Conservation (phyloP, 1,284 basidiomycete genomes). For the Megacollybia platyphylla region DNA sequence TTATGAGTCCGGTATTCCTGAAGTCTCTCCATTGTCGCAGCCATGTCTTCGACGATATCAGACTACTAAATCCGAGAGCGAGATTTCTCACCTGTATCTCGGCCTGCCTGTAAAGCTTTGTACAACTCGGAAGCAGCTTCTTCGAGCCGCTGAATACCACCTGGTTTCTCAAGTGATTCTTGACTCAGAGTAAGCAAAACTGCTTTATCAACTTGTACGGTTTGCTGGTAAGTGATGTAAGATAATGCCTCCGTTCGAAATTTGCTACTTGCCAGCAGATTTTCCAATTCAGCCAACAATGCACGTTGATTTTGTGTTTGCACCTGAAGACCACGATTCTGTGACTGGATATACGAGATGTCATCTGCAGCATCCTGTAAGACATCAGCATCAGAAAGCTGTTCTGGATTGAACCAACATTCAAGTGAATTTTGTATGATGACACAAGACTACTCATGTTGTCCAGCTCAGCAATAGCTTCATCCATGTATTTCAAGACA, state of each 20-base stretch:
- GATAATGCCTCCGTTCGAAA: slow-evolving; percentile 1
- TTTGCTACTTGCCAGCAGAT: slow-evolving; percentile 52
- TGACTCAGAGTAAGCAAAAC: slow-evolving; percentile 72
- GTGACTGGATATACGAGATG: slow-evolving; percentile 91
- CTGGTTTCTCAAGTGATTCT: slow-evolving; percentile 70
- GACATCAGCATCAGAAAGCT: slow-evolving; percentile 5
- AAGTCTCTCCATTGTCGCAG: slow-evolving; percentile 85
- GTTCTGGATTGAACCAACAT: slow-evolving; percentile 38
- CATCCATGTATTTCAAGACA: slow-evolving; percentile 85
- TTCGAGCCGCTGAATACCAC: slow-evolving; percentile 73
- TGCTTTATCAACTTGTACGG: slow-evolving; percentile 79
- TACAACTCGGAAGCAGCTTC: slow-evolving; percentile 82
- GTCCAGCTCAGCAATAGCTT: slow-evolving; percentile 77
- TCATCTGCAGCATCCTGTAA: slow-evolving; percentile 84
- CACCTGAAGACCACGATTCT: slow-evolving; percentile 94
- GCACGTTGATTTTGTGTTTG: slow-evolving; percentile 93
- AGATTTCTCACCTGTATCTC: slow-evolving; percentile 56
- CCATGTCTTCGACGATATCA: slow-evolving; percentile 53
- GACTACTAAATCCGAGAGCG: background rate
- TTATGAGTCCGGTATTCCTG: slow-evolving; percentile 85
- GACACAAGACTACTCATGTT: slow-evolving; percentile 78
- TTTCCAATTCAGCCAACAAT: slow-evolving; percentile 72
- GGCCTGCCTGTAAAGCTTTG: slow-evolving; percentile 87
- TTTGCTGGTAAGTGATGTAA: slow-evolving; percentile 48
- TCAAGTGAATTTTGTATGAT: slow-evolving; percentile 89